phyloP scores from a whole-genome alignment of 257 asterid genomes.

The Solanum megistacrolobum region DNA sequence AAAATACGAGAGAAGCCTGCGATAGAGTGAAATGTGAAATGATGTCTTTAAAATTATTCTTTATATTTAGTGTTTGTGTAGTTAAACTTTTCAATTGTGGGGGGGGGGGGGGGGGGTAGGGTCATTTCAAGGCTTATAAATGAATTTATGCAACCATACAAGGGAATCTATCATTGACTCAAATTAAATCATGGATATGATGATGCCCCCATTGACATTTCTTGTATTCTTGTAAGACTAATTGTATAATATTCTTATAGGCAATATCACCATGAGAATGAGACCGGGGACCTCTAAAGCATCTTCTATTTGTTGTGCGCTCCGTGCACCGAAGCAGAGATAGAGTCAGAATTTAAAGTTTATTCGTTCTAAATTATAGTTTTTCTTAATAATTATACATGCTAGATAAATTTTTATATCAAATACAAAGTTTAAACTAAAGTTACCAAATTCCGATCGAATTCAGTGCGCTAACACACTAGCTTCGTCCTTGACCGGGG shows the following conservation, averaged over 20 bases:
- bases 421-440: not conserved
- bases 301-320: not conserved
- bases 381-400: not conserved
- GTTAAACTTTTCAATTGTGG: not conserved
- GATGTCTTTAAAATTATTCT: too few relatives aligned
- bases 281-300: conserved; percentile 8
- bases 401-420: not conserved
- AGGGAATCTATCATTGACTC: not conserved
- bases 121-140: not conserved
- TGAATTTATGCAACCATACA: not conserved
- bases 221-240: not conserved
- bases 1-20: too few relatives aligned
- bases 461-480: not conserved
- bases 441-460: not conserved
- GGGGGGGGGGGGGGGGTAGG: not conserved
- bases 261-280: not conserved
- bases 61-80: not conserved
- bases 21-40: not conserved
- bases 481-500: not conserved
- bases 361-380: not conserved
- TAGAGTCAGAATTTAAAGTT: not conserved
- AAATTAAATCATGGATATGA: not conserved
- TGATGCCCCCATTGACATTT: not conserved
- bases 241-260: not conserved
- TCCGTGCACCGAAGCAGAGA: rapidly evolving